Base-by-base conservation (phyloP, 139 green algal species). In the Bryopsis sp. region DNA sequence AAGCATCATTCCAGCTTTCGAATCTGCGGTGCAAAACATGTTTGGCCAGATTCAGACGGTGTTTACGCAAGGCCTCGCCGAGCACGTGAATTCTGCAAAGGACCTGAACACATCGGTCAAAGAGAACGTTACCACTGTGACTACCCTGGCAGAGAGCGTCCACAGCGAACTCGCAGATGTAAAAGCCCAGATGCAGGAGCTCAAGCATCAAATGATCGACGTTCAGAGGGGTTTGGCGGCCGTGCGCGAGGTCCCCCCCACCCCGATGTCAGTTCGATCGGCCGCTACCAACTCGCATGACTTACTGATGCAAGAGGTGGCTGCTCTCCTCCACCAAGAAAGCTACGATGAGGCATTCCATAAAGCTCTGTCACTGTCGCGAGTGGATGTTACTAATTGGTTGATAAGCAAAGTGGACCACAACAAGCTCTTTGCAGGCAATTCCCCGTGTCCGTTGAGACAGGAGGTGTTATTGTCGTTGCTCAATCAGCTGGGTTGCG, bases 271-370 rank as follows among this genome's bases (percentile, higher is more conserved):
- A 39, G 19, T 39, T 15, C 58, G 32, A 22, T 22, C 58, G 6
- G 29, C 28, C 6, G 28, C 58, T 39, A 31, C 32, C 26, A 33
- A 31, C 28, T 47, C 58, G 8, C 58, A 31, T 24, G 58, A 65
- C 43, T 11, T 65, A 31, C 32, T 65, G 28, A 65, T 65, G 4
- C 43, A 35, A 54, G 62, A 69, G 28, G 35, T 69, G 26, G 39
- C 43, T 36, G 43, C 39, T 33, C 37, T 69, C 8, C 24, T 69
- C 19, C 48, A 69, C 35, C 11, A 50, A 33, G 62, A 54, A 58
- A 36, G 54, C n/a, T 69, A 69, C 37, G 62, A 69, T 57, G 26
- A 8, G 19, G 62, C 62, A 69, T 69, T 69, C 32, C 48, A 69
- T 36, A 50, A 69, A n/a, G 62, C 62, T 8, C 37, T 69, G 3